Evolutionary conservation across 2,329 filamentous ascomycete species (phyloP).

Genomic region (Hirsutella minnesotensis): DNA sequence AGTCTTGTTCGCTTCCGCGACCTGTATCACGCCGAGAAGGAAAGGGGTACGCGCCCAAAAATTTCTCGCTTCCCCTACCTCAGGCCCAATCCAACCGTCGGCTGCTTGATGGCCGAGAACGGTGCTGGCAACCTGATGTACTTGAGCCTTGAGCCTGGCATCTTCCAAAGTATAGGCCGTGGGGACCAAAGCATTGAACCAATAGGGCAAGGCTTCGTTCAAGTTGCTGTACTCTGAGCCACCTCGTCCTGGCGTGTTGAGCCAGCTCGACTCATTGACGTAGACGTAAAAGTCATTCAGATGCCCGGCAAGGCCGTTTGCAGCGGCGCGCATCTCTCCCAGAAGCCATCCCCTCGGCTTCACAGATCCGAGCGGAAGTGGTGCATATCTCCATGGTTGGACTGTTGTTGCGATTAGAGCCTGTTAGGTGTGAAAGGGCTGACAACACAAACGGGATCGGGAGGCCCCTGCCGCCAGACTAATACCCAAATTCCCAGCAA

Average conservation of each 20-base stretch:
- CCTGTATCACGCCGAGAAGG: constrained; percentile 19
- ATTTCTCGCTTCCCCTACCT: constrained; percentile 13
- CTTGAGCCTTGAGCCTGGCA: constrained; percentile 28
- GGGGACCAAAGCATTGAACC: constrained; percentile 47
- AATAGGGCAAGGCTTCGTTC: constrained; percentile 46
- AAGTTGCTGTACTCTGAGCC: constrained; percentile 42
- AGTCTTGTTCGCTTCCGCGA: constrained; percentile 17
- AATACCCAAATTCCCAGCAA: too few relatives aligned
- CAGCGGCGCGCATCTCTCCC: constrained; percentile 35
- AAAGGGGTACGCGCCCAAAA: constrained; percentile 21
- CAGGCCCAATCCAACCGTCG: constrained; percentile 43
- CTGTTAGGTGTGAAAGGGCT: not conserved
- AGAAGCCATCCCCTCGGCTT: constrained; percentile 39
- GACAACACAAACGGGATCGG: not conserved
- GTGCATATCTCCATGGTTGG: constrained; percentile 9
- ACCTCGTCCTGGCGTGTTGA: constrained; percentile 17
- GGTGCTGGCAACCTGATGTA: constrained; percentile 19
- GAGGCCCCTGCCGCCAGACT: not conserved
- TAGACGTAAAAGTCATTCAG: constrained; percentile 41
- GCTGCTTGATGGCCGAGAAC: constrained; percentile 27
- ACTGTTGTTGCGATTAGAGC: constrained; percentile 3
- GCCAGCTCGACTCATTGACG: constrained; percentile 38
- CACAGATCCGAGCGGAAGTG: constrained; percentile 35
- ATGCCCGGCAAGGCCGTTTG: constrained; percentile 40
- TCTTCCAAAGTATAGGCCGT: constrained; percentile 39